A percentile compares a stretch with the other conserved stretches of the same genome.
Conservation (phyloP, 208 protist species). For the Crithidia expoeki region DNA sequence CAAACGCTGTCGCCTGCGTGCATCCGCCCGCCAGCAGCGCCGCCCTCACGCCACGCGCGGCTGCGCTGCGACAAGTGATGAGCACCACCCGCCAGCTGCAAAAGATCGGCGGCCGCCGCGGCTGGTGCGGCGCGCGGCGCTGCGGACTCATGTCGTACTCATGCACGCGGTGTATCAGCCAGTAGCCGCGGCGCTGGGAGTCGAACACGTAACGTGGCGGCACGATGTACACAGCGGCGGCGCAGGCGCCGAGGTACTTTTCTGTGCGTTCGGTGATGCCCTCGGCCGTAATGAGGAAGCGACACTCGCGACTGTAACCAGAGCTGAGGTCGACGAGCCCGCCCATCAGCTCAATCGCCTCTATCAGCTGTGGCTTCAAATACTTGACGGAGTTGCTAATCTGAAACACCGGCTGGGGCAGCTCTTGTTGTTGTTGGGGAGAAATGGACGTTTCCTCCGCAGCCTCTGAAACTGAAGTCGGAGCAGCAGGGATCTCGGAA, state of each 20-base stretch:
- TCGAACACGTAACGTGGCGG: constrained; percentile 72
- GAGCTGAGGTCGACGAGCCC: constrained; percentile 48
- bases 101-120: constrained; percentile 32
- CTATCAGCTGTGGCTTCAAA: constrained; percentile 41
- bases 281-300: constrained; percentile 65
- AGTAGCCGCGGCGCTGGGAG: constrained; percentile 57
- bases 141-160: constrained; percentile 72
- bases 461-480: background rate
- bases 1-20: constrained; percentile 31
- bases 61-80: constrained; percentile 38
- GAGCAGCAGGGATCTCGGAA: background rate
- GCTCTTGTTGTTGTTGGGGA: background rate
- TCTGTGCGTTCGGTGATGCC: constrained; percentile 78
- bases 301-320: constrained; percentile 44
- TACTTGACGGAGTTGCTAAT: constrained; percentile 64
- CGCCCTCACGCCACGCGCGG: constrained; percentile 48
- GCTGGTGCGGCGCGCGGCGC: constrained; percentile 20
- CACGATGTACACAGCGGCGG: constrained; percentile 62
- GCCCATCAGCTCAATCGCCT: constrained; percentile 49
- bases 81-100: constrained; percentile 67
- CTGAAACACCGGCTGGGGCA: constrained; percentile 46
- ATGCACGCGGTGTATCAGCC: constrained; percentile 49
- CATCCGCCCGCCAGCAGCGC: constrained; percentile 71
- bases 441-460: background rate
- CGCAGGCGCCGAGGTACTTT: constrained; percentile 78